These are phyloP conservation scores for Lyophyllum semitale DNA, from an alignment of 768 basidiomycete species.

Conservation along the genomic window DNA sequence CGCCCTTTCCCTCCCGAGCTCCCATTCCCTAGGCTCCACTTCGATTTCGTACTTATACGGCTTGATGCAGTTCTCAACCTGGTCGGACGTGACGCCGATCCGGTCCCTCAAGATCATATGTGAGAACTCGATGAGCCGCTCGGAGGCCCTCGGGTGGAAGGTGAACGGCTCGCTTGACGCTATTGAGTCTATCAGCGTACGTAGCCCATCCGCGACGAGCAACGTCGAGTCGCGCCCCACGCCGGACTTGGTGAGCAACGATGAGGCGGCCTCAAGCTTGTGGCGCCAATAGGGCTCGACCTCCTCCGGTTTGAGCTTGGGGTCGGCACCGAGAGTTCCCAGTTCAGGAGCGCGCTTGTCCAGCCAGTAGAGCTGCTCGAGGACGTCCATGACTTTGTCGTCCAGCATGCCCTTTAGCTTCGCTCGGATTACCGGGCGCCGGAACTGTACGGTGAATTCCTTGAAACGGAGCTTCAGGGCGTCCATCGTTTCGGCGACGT, in stretches of 20 bases:
- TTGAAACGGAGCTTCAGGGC: constrained; percentile 88
- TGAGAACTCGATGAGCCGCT: constrained; percentile 88
- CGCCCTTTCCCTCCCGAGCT: constrained; percentile 72
- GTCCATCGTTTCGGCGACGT: constrained; percentile 97
- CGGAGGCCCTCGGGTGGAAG: constrained; percentile 85
- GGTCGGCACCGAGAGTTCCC: constrained; percentile 65
- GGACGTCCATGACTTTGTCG: constrained; percentile 94
- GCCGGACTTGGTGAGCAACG: constrained; percentile 92
- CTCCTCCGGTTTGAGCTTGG: constrained; percentile 69
- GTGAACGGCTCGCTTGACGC: constrained; percentile 89
- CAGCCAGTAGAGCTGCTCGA: constrained; percentile 96
- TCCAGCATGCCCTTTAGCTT: constrained; percentile 93
- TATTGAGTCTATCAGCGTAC: constrained; percentile 88
- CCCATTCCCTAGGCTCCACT: constrained; percentile 93
- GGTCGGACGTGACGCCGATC: constrained; percentile 93
- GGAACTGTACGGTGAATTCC: constrained; percentile 81
- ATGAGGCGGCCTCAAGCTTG: constrained; percentile 93
- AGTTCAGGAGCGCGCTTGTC: constrained; percentile 86
- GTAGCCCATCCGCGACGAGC: constrained; percentile 91
- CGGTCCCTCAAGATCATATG: constrained; percentile 93
- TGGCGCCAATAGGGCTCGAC: constrained; percentile 93
- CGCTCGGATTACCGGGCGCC: constrained; percentile 82
- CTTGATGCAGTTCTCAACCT: constrained; percentile 99
- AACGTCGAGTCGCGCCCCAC: constrained; percentile 93
- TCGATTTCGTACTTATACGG: constrained; percentile 99